phyloP scores from a whole-genome alignment of 1,284 basidiomycete genomes.

The Sanghuangporus baumii region DNA sequence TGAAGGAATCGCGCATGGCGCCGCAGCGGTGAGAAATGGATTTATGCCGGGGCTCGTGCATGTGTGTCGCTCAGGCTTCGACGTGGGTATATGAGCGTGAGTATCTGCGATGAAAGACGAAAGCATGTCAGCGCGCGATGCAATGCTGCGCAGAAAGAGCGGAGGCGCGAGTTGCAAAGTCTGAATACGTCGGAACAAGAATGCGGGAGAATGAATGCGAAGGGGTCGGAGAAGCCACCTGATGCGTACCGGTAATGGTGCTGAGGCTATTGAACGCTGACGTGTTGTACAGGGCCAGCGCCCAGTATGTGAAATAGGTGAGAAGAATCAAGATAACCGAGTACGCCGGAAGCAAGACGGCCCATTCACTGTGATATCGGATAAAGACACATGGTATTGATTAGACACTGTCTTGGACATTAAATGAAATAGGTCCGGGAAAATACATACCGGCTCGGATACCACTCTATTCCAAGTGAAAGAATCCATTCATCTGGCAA shows the following conservation, averaged over 20 bases:
- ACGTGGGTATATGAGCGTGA: slow-evolving; percentile 42
- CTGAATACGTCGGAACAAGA: background rate
- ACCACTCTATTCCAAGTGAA: slow-evolving; percentile 71
- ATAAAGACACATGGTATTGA: background rate
- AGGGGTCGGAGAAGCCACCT: background rate
- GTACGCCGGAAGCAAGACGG: slow-evolving; percentile 78
- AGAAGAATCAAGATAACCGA: slow-evolving; percentile 67
- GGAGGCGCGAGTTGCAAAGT: slow-evolving; percentile 1
- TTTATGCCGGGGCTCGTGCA: slow-evolving; percentile 24
- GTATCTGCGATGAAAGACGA: slow-evolving; percentile 37
- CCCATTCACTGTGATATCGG: slow-evolving; percentile 65
- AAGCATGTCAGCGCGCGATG: slow-evolving; percentile 21
- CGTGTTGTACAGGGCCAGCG: slow-evolving; percentile 65
- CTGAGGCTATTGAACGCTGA: slow-evolving; percentile 63
- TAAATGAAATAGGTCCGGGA: slow-evolving; percentile 1
- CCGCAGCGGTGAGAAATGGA: slow-evolving; percentile 44
- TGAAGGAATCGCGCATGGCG: slow-evolving; percentile 47
- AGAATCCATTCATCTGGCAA: slow-evolving; percentile 50
- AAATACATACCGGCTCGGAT: slow-evolving; percentile 70
- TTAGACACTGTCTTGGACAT: background rate
- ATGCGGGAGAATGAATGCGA: slow-evolving; percentile 1
- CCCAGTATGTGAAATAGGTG: slow-evolving; percentile 75
- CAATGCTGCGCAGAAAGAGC: slow-evolving; percentile 6
- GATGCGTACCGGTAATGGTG: slow-evolving; percentile 55
- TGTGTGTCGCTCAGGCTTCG: background rate